These are phyloP conservation scores for Blepharisma stoltei DNA, from an alignment of 73 alveolate species.

Conservation along the genomic window DNA sequence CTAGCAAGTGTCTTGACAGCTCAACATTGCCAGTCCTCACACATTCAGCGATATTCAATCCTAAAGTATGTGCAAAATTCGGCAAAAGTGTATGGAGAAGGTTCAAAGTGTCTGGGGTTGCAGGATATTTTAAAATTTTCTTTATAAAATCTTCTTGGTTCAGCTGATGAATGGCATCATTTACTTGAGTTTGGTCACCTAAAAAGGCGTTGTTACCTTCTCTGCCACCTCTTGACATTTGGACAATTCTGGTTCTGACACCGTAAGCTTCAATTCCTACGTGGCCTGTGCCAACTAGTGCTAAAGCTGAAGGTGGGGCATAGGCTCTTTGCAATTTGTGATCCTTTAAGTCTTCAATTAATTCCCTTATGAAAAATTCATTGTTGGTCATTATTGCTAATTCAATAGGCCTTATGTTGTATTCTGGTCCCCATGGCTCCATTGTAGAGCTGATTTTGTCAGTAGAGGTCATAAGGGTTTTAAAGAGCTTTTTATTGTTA, in stretches of 20 bases:
- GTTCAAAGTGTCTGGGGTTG: conserved; percentile 61
- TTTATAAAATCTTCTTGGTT: conserved; percentile 39
- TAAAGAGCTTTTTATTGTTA: conserved; percentile 53
- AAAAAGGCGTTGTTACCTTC: conserved; percentile 97
- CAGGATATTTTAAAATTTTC: conserved; percentile 50
- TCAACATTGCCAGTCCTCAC: conserved; percentile 84
- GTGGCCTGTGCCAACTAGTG: conserved; percentile 78
- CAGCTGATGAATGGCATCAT: conserved; percentile 30
- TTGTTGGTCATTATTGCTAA: conserved; percentile 60
- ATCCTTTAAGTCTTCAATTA: conserved; percentile 51
- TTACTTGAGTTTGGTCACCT: conserved; percentile 55
- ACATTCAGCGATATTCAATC: conserved; percentile 57
- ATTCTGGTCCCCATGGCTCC: conserved; percentile 71
- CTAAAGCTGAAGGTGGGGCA: conserved; percentile 54
- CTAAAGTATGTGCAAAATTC: conserved; percentile 44
- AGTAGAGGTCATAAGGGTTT: conserved; percentile 49
- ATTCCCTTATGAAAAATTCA: conserved; percentile 61
- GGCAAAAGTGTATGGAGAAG: conserved; percentile 57
- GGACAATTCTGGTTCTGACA: conserved; percentile 76
- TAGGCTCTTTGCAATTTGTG: conserved; percentile 39
- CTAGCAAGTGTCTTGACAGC: conserved; percentile 64
- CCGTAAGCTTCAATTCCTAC: conserved; percentile 82
- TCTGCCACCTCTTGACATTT: conserved; percentile 90
- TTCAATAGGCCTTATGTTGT: conserved; percentile 69
- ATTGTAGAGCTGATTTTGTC: conserved; percentile 57